phyloP scores from a whole-genome alignment of 1,284 basidiomycete genomes.

The Rhodotorula sp. region DNA sequence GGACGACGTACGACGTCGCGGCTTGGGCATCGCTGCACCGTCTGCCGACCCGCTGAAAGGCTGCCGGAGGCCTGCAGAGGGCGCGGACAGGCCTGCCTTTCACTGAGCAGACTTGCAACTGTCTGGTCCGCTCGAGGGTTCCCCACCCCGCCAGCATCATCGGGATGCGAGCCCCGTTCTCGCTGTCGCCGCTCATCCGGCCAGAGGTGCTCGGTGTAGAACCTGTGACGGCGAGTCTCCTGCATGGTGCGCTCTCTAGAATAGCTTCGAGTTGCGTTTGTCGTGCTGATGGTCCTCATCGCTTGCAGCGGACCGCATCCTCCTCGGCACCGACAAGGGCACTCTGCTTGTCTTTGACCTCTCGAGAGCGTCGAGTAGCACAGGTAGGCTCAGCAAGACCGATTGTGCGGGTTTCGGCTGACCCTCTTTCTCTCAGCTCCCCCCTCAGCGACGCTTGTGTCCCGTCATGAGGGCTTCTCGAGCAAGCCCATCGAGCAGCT shows the following conservation, averaged over 20 bases:
- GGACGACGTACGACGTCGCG: background rate
- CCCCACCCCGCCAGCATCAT: background rate
- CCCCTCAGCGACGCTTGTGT: conserved; percentile 58
- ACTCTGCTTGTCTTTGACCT: conserved; percentile 37
- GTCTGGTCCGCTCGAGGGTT: background rate
- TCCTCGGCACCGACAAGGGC: conserved; percentile 39
- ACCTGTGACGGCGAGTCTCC: conserved; percentile 21
- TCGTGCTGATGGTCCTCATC: background rate
- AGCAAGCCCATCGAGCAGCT: conserved; percentile 80
- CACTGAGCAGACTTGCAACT: too few species aligned
- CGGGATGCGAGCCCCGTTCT: conserved; percentile 17
- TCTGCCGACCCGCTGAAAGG: background rate
- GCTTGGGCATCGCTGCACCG: background rate
- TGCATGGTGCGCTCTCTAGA: conserved; percentile 24
- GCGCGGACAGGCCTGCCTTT: too few species aligned
- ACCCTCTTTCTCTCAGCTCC: conserved; percentile 1
- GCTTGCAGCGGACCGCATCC: conserved; percentile 32
- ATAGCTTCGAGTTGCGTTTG: too few species aligned
- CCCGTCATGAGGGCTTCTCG: conserved; percentile 66
- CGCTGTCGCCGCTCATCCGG: conserved; percentile 25
- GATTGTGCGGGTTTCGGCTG: too few species aligned
- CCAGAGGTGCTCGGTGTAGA: conserved; percentile 30
- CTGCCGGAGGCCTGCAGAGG: too few species aligned
- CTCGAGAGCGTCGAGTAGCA: conserved; percentile 19
- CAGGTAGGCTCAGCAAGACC: background rate